Conservation (phyloP, 2,329 filamentous ascomycete species). For the Zelopaecilomyces penicillatus region DNA sequence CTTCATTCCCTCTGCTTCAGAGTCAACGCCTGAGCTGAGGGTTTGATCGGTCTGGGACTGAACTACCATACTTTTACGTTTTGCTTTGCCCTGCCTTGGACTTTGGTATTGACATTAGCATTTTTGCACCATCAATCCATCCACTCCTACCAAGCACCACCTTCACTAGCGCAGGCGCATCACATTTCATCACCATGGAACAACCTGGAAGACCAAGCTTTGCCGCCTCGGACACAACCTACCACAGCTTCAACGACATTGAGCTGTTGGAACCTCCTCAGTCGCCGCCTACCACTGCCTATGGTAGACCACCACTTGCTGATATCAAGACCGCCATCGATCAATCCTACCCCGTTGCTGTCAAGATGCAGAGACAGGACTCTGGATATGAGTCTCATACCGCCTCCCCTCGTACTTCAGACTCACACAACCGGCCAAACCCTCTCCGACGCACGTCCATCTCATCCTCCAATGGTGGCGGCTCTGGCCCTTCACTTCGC, state of each 20-base stretch:
- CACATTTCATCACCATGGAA: constrained; percentile 3
- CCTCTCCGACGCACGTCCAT: constrained; percentile 27
- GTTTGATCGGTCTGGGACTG: not conserved
- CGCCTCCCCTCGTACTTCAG: constrained; percentile 29
- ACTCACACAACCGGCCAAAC: constrained; percentile 22
- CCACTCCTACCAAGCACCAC: constrained; percentile 1
- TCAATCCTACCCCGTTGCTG: constrained; percentile 23
- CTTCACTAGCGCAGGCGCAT: not conserved
- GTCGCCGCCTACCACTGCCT: constrained; percentile 17
- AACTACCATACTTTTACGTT: not conserved
- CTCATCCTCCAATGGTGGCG: constrained; percentile 17
- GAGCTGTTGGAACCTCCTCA: constrained; percentile 36
- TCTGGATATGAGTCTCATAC: constrained; percentile 49
- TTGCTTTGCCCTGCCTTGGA: too few species aligned
- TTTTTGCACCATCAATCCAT: too few species aligned
- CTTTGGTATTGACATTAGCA: too few species aligned
- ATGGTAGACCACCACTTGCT: constrained; percentile 15
- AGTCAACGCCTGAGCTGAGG: too few species aligned
- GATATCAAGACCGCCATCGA: constrained; percentile 14
- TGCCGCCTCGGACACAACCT: constrained; percentile 40
- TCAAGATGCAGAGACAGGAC: constrained; percentile 46
- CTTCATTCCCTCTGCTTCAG: too few species aligned
- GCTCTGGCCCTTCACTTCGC: constrained; percentile 16
- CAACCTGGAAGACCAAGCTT: constrained; percentile 26
- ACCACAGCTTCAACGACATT: constrained; percentile 46